Conservation (phyloP, 2,329 filamentous ascomycete species). For the Paraphoma sp. region DNA sequence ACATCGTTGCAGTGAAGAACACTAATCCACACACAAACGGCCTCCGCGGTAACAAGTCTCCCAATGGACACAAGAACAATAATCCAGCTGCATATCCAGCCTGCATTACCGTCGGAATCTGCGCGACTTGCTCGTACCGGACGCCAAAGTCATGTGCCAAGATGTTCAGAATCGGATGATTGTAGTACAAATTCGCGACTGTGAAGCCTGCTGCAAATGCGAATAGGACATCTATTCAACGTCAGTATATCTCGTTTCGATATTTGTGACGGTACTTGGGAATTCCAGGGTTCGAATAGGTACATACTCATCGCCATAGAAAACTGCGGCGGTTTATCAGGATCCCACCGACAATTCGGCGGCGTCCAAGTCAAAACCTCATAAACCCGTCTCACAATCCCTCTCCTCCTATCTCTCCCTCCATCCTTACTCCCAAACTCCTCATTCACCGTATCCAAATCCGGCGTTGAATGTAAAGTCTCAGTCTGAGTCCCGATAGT, state of each 20-base stretch:
- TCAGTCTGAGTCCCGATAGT: neutral
- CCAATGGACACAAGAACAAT: constrained; percentile 76
- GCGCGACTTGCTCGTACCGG: constrained; percentile 69
- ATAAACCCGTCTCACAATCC: constrained; percentile 28
- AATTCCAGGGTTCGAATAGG: too few relatives aligned
- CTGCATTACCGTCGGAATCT: constrained; percentile 78
- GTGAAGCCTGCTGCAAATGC: constrained; percentile 73
- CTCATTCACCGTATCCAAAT: neutral
- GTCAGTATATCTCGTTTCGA: neutral
- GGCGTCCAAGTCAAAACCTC: constrained; percentile 65
- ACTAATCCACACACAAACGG: constrained; percentile 73
- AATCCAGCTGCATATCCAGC: constrained; percentile 79
- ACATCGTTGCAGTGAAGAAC: constrained; percentile 70
- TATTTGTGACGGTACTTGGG: too few relatives aligned
- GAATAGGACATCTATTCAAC: constrained; percentile 65
- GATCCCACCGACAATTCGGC: constrained; percentile 71
- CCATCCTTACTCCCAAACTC: neutral
- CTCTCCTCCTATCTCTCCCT: neutral
- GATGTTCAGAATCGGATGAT: constrained; percentile 78
- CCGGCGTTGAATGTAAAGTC: neutral
- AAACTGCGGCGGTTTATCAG: constrained; percentile 70
- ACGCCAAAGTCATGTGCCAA: constrained; percentile 75
- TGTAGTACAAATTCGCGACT: constrained; percentile 84
- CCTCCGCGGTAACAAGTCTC: constrained; percentile 71
- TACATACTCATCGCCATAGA: constrained; percentile 65